Conservation (phyloP, 345 rosid species). For the Laguncularia racemosa region DNA sequence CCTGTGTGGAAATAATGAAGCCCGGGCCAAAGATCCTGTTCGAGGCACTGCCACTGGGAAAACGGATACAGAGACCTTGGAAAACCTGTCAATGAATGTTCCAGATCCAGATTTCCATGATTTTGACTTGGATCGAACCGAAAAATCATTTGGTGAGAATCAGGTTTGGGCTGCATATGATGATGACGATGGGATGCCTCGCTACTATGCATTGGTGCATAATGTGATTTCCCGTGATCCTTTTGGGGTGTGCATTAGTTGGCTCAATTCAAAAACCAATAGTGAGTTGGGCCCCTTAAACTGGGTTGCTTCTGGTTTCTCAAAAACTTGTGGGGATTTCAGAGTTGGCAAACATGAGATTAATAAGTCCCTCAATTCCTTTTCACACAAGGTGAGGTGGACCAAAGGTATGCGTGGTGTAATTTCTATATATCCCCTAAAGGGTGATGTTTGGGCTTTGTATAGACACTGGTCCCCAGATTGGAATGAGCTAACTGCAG, state of each 20-base stretch:
- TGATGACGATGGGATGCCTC: conserved; percentile 47
- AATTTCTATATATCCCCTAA: conserved; percentile 8
- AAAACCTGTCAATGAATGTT: conserved; percentile 25
- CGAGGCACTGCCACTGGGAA: not conserved
- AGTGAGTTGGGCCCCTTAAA: conserved; percentile 25
- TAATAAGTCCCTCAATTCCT: conserved; percentile 23
- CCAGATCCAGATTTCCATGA: conserved; percentile 46
- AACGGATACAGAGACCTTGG: conserved; percentile 9
- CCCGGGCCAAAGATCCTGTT: not conserved
- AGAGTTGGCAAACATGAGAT: conserved; percentile 30
- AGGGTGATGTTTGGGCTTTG: conserved; percentile 12
- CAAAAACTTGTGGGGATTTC: conserved; percentile 46
- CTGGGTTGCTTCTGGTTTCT: conserved; percentile 41
- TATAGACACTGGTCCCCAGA: conserved; percentile 6
- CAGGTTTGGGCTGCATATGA: conserved; percentile 47
- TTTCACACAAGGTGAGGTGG: conserved; percentile 41
- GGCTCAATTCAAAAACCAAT: conserved; percentile 35
- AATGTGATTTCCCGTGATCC: conserved; percentile 33
- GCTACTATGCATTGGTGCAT: conserved; percentile 35
- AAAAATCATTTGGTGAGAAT: conserved; percentile 25
- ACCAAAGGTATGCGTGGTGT: not conserved
- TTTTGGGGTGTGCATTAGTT: conserved; percentile 32
- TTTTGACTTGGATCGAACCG: conserved; percentile 33
- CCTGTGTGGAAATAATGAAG: not conserved
- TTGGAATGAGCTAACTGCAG: conserved; percentile 4